These are phyloP conservation scores for Parastagonospora nodorum DNA, from an alignment of 2,329 filamentous ascomycete species.

Conservation along the genomic window DNA sequence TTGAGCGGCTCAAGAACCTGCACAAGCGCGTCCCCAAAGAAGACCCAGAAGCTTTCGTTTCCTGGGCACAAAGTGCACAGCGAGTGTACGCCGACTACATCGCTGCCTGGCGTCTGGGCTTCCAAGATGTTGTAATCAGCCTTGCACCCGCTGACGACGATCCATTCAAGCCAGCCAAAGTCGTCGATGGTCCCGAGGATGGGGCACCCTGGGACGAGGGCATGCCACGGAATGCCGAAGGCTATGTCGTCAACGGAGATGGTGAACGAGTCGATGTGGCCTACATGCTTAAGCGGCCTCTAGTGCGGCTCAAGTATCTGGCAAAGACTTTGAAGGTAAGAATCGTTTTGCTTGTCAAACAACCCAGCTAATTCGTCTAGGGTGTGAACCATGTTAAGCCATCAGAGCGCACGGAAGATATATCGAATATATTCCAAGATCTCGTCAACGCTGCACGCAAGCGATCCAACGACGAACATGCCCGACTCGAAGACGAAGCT, in stretches of 20 bases:
- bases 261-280: constrained; percentile 94
- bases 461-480: constrained; percentile 73
- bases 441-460: constrained; percentile 79
- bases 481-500: constrained; percentile 81
- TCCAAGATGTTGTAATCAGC: constrained; percentile 93
- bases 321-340: constrained; percentile 77
- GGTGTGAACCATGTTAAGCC: constrained; percentile 63
- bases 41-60: constrained; percentile 72
- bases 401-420: constrained; percentile 62
- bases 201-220: constrained; percentile 59
- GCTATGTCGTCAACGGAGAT: constrained; percentile 69
- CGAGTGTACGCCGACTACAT: constrained; percentile 86
- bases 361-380: constrained; percentile 43
- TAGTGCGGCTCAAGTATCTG: constrained; percentile 87
- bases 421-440: constrained; percentile 68
- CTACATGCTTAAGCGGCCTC: constrained; percentile 84
- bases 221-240: constrained; percentile 63
- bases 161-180: constrained; percentile 53
- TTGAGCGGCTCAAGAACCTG: constrained; percentile 80
- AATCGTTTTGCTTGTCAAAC: neutral
- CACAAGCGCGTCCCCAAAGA: constrained; percentile 81
- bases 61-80: constrained; percentile 80
- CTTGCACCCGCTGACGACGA: constrained; percentile 76
- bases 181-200: constrained; percentile 51
- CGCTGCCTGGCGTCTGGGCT: constrained; percentile 86